Base-by-base conservation (phyloP, 805 yeast species). In the Ascoidea tarda region DNA sequence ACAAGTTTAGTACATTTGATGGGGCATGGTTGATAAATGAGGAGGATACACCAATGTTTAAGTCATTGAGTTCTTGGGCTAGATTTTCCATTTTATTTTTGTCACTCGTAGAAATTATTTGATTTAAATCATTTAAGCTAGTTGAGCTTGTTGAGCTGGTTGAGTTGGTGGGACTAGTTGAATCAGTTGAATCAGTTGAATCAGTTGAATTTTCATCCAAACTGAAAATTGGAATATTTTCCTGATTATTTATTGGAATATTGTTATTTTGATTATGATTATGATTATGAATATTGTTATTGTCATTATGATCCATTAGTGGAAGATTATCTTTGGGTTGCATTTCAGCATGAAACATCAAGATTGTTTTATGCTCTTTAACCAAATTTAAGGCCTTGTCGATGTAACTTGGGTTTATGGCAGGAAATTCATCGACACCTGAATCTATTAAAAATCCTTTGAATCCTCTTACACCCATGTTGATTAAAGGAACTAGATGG, bases 371-470 rank as follows among this genome's bases (percentile, higher is more conserved):
- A 47, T 77, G 66, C 5, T 77, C 84, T 52, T 81, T 71, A 2
- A 90, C 84, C 12, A 59, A 65, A 16, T 72, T 64, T 78, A 91
- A 75, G 6, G 95, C 96, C 52, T 71, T 63, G 46, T 75, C 71
- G 49, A 91, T 83, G 62, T 88, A 82, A 1, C 63, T 63, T 16
- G 84, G 76, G 46, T 72, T 74, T 51, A 90, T 83, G 58, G 84
- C 87, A 1, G 97, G 97, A 65, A 91, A 90, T 66, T 90, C 97
- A 51, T 88, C 95, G 21, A 91, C 97, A n/a, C 97, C 96, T 48
- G 93, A 83, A 58, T 90, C 96, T 62, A 90, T 88, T 69, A 91
- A 67, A 60, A 90, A 91, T 38, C 96, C 93, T 65, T 90, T 90
- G 71, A 90, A 90, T 0, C 98, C 98, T 48, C 96, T 74, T 5